phyloP scores from a whole-genome alignment of 352 stramenopile species.

The Phytophthora pisi region DNA sequence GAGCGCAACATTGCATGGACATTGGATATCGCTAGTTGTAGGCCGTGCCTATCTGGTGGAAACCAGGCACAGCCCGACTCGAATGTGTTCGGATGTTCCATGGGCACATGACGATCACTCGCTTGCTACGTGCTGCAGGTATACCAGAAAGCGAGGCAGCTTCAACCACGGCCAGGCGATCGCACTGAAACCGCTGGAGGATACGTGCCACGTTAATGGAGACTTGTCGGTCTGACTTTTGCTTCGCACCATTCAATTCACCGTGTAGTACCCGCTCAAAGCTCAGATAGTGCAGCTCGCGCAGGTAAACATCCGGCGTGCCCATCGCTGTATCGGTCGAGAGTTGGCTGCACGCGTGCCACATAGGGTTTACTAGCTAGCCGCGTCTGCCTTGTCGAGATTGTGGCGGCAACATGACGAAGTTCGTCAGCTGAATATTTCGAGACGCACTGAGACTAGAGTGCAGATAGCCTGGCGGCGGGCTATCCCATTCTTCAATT shows the following conservation, averaged over 20 bases:
- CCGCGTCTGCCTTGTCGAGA: slow-evolving; percentile 2
- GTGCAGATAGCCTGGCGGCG: too few relatives aligned
- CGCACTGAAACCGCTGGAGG: slow-evolving; percentile 11
- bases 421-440: slow-evolving; percentile 3
- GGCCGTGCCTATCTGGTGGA: background rate
- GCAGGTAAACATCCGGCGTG: slow-evolving; percentile 5
- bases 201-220: slow-evolving; percentile 13
- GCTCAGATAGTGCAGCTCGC: slow-evolving; percentile 3
- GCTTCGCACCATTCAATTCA: background rate
- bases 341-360: background rate
- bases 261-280: background rate
- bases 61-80: background rate
- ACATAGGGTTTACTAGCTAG: background rate
- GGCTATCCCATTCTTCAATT: background rate
- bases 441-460: too few relatives aligned
- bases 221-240: slow-evolving; percentile 8
- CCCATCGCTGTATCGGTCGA: background rate
- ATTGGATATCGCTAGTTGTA: background rate
- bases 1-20: background rate
- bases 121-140: slow-evolving; percentile 6
- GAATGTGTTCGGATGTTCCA: slow-evolving; percentile 16
- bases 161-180: slow-evolving; percentile 19
- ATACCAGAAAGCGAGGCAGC: slow-evolving; percentile 2
- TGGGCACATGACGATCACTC: too few relatives aligned
- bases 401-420: background rate